These are phyloP conservation scores for Lecanoromycetidae sp. DNA, from an alignment of 2,329 filamentous ascomycete species.

Conservation along the genomic window DNA sequence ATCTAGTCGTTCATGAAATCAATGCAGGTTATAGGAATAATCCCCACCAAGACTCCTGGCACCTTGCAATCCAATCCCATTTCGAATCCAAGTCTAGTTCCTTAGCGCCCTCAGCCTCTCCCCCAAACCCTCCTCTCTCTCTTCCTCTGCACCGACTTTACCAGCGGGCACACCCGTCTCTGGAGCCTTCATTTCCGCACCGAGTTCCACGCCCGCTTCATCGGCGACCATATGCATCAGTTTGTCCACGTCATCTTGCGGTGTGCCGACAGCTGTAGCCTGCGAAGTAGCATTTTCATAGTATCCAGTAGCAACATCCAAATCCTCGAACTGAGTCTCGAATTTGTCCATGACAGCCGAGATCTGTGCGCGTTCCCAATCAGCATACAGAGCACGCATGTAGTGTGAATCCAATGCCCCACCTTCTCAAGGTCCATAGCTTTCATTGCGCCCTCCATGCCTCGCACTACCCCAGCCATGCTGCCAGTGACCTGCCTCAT, in stretches of 20 bases:
- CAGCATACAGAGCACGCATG: not conserved
- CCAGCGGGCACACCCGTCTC: conserved; percentile 36
- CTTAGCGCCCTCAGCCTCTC: conserved; percentile 25
- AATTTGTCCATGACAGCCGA: conserved; percentile 56
- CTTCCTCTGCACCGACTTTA: conserved; percentile 18
- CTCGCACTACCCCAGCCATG: conserved; percentile 51
- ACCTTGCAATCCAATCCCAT: not conserved
- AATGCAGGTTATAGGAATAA: too few relatives aligned
- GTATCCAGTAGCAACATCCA: conserved; percentile 47
- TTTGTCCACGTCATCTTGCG: conserved; percentile 74
- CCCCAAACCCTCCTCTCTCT: conserved; percentile 24
- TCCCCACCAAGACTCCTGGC: not conserved
- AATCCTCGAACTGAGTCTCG: conserved; percentile 43
- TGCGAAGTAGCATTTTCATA: conserved; percentile 77
- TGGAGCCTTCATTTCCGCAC: conserved; percentile 54
- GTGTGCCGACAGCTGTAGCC: conserved; percentile 62
- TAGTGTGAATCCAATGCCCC: conserved; percentile 7
- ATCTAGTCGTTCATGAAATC: too few relatives aligned
- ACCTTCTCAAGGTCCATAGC: conserved; percentile 52
- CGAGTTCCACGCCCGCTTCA: conserved; percentile 73
- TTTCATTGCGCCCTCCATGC: conserved; percentile 52
- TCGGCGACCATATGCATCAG: conserved; percentile 77
- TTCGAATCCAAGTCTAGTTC: conserved; percentile 16
- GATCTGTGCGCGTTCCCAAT: conserved; percentile 34
- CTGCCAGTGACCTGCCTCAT: conserved; percentile 50